Conservation (phyloP, 129 eudicot genomes). For the Smallanthus sonchifolius region DNA sequence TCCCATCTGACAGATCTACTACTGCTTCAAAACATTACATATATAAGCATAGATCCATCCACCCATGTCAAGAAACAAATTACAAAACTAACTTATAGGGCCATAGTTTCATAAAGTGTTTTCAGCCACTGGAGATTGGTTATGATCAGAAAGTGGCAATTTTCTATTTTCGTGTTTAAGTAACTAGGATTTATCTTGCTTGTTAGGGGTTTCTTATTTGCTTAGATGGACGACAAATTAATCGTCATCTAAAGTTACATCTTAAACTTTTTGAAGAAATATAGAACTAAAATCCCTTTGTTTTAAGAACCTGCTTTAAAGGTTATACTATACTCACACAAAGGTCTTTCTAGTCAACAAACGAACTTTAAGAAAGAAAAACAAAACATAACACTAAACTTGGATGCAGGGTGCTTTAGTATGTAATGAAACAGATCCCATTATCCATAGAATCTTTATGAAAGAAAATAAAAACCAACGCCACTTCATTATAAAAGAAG, state of each 20-base stretch:
- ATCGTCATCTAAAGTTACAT: background rate
- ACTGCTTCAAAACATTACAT: constrained; percentile 8
- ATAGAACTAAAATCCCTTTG: background rate
- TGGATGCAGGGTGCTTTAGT: constrained; percentile 1
- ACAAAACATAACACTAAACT: background rate
- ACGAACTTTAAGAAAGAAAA: background rate
- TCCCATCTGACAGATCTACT: constrained; percentile 79
- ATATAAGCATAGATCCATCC: constrained; percentile 5
- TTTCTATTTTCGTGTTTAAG: background rate
- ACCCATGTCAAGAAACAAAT: background rate
- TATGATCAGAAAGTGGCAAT: background rate
- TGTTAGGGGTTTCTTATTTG: background rate
- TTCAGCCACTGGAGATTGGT: background rate
- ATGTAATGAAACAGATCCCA: background rate
- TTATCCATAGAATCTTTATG: background rate
- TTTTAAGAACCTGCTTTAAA: background rate
- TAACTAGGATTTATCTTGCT: background rate
- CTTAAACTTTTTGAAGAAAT: background rate
- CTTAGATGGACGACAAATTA: background rate
- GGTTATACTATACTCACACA: background rate
- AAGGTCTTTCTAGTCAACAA: background rate
- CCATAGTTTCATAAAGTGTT: background rate
- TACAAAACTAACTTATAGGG: background rate
- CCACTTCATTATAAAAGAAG: background rate
- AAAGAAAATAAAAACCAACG: constrained; percentile 1